Evolutionary conservation across 1,284 basidiomycete genomes (phyloP).

Genomic region (Puccinia horiana): DNA sequence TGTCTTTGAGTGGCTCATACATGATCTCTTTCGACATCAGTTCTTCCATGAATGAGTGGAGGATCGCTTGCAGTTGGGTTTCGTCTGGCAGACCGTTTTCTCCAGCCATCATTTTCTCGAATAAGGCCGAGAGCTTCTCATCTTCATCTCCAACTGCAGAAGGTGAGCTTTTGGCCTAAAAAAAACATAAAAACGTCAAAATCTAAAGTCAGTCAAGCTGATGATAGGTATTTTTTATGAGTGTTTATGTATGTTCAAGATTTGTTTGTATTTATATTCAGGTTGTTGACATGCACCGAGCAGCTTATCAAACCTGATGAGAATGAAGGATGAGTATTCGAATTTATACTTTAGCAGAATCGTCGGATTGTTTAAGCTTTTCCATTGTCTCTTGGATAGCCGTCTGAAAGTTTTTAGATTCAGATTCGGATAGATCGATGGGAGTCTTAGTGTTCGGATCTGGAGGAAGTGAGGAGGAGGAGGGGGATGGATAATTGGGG

Average conservation of each 20-base stretch:
- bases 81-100: slow-evolving; percentile 62
- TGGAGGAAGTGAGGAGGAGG: background rate
- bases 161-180: slow-evolving; percentile 13
- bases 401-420: slow-evolving; percentile 40
- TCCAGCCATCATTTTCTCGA: slow-evolving; percentile 52
- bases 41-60: slow-evolving; percentile 89
- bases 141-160: slow-evolving; percentile 24
- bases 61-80: slow-evolving; percentile 70
- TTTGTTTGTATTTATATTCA: background rate
- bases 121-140: slow-evolving; percentile 44
- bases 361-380: slow-evolving; percentile 47
- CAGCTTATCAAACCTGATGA: slow-evolving; percentile 18
- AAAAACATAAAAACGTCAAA: background rate
- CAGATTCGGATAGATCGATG: background rate
- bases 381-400: slow-evolving; percentile 46
- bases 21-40: slow-evolving; percentile 91
- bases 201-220: background rate
- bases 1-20: slow-evolving; percentile 87
- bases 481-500: background rate
- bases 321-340: slow-evolving; percentile 21
- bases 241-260: background rate
- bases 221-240: too few relatives aligned
- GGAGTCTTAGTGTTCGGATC: background rate
- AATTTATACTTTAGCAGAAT: slow-evolving; percentile 48
- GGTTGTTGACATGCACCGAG: background rate